Evolutionary conservation across 305 asterid species (phyloP).

Genomic region (Fraxinus sp.): DNA sequence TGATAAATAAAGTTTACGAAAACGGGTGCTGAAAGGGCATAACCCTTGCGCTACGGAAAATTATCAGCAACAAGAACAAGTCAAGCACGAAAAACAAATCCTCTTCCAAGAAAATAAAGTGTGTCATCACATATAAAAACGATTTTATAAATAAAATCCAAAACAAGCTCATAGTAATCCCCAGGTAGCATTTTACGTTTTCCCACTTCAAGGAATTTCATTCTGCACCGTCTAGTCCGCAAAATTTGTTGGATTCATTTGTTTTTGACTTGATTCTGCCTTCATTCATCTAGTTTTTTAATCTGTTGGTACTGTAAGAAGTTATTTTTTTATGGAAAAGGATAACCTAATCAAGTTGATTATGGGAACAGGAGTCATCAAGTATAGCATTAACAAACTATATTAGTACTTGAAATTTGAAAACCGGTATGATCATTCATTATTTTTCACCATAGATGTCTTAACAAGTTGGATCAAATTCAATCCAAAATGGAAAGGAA

Average conservation of each 20-base stretch:
- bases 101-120: not conserved
- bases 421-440: not conserved
- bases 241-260: not conserved
- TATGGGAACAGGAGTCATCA: not conserved
- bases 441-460: not conserved
- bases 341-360: not conserved
- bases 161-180: not conserved
- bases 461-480: not conserved
- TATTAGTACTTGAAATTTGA: not conserved
- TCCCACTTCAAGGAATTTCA: not conserved
- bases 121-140: not conserved
- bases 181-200: not conserved
- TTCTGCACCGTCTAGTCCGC: not conserved
- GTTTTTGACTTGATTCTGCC: not conserved
- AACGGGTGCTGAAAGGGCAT: not conserved
- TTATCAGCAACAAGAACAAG: not conserved
- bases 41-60: not conserved
- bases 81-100: not conserved
- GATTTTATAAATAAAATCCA: not conserved
- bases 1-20: not conserved
- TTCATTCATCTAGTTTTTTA: not conserved
- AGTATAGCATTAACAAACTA: not conserved
- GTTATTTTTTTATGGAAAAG: not conserved
- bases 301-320: not conserved
- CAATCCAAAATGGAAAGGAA: not conserved